Percentiles rank a stretch among this genome's conserved stretches.
phyloP scores from a whole-genome alignment of 2,329 filamentous ascomycete species.

The Fusarium nanum region DNA sequence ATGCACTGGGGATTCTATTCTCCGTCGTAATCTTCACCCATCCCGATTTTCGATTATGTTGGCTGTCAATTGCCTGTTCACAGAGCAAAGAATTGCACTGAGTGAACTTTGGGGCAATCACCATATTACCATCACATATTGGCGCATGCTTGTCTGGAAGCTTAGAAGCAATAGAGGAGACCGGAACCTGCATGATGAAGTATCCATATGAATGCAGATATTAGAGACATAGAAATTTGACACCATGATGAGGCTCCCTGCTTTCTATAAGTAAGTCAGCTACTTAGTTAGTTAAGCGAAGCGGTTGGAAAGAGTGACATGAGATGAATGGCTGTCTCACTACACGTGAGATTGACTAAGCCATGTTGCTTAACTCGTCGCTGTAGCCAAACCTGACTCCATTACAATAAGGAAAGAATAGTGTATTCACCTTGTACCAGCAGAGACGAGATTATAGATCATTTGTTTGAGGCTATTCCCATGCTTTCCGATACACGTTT shows the following conservation, averaged over 20 bases:
- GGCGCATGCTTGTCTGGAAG: neutral
- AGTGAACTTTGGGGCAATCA: neutral
- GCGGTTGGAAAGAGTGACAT: neutral
- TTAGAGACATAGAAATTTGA: neutral
- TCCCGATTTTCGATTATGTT: neutral
- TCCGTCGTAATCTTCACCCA: neutral
- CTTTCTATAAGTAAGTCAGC: neutral
- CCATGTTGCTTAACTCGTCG: neutral
- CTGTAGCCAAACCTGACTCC: neutral
- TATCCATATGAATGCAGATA: neutral
- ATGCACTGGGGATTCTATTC: neutral
- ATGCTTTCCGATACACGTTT: rapidly evolving
- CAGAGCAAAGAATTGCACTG: neutral
- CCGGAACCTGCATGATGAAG: neutral
- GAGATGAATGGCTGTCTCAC: neutral
- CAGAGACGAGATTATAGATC: neutral
- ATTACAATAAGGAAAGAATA: neutral
- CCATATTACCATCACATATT: neutral
- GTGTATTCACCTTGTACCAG: no score
- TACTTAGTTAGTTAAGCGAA: neutral
- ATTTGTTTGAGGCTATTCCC: rapidly evolving
- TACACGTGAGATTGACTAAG: neutral
- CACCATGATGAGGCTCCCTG: neutral
- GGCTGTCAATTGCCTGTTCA: neutral
- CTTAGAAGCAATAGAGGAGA: neutral